Base-by-base conservation (phyloP, 169 alveolate species). In the Perkinsus chesapeaki region DNA sequence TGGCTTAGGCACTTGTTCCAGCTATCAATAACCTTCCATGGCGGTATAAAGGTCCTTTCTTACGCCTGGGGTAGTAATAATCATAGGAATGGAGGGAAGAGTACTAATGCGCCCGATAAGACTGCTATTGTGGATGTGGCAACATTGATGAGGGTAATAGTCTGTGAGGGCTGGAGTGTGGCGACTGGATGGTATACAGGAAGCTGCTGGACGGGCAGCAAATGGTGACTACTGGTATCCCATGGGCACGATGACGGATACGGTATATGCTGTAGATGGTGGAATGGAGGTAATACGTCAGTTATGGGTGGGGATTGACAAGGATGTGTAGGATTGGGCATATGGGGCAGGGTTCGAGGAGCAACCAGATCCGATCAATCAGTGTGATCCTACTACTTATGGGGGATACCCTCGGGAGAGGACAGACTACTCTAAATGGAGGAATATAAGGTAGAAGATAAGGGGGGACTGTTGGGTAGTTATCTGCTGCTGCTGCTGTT, bases 261-360 rank as follows among this genome's bases (percentile, higher is more conserved):
- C 82, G 91, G 94, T 94, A 39, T 94, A 94, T 43, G 92, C 93
- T 0, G 95, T 94, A 12, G 93, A 94, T 10, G 95, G 95, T 0
- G 95, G 95, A 73, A 92, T 94, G 94, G 95, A 94, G 82, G 82
- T 60, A 60, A 34, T 16, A 0, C 12, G 37, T 12, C 37, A 34
- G 82, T 27, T 60, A 12, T 60, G 37, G n/a, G n/a, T n/a, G n/a
- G n/a, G n/a, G n/a, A n/a, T n/a, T n/a, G n/a, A n/a, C n/a, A n/a
- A n/a, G n/a, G n/a, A n/a, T 43, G 82, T 1, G 82, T 60, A 60
- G 73, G 95, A 94, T 73, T 94, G 95, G 95, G 82, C 94, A 39
- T 94, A 94, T 39, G 95, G 93, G 5, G 95, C 95, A 0, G 94
- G 95, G 39, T 94, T 91, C 72, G 95, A 94, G 93, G 27, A 9